phyloP scores from a whole-genome alignment of 345 rosid genomes.

The Lepidium africanum region DNA sequence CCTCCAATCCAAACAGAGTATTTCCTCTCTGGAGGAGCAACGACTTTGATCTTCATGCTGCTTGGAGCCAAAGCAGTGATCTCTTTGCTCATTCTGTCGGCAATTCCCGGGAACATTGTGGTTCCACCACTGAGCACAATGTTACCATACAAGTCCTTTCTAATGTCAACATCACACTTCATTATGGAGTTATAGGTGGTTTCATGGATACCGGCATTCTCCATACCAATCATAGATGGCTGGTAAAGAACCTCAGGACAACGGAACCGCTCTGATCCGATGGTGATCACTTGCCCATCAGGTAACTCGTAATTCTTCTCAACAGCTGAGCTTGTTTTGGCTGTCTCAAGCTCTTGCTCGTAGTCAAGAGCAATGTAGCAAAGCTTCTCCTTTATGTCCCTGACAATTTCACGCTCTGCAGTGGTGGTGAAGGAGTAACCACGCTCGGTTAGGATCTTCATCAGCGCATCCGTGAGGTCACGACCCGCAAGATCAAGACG shows the following conservation, averaged over 20 bases:
- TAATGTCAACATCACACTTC: conserved; percentile 92
- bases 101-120: conserved; percentile 87
- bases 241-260: conserved; percentile 97
- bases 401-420: conserved; percentile 93
- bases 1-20: conserved; percentile 97
- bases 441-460: conserved; percentile 93
- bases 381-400: conserved; percentile 94
- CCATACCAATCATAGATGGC: conserved; percentile 96
- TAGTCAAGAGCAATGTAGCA: conserved; percentile 87
- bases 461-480: conserved; percentile 76
- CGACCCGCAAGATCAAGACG: conserved; percentile 94
- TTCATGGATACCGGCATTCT: conserved; percentile 85
- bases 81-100: conserved; percentile 93
- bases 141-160: conserved; percentile 84
- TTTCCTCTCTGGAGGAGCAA: conserved; percentile 87
- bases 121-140: conserved; percentile 94
- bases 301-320: conserved; percentile 90
- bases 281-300: conserved; percentile 89
- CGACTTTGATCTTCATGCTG: conserved; percentile 97
- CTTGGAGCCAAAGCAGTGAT: conserved; percentile 87
- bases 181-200: conserved; percentile 90
- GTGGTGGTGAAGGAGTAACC: conserved; percentile 95
- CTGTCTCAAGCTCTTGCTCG: conserved; percentile 88
- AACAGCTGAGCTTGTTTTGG: conserved; percentile 75
- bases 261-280: conserved; percentile 85